Base-by-base conservation (phyloP, 2,329 filamentous ascomycete species). In the Pseudogymnoascus pannorum region DNA sequence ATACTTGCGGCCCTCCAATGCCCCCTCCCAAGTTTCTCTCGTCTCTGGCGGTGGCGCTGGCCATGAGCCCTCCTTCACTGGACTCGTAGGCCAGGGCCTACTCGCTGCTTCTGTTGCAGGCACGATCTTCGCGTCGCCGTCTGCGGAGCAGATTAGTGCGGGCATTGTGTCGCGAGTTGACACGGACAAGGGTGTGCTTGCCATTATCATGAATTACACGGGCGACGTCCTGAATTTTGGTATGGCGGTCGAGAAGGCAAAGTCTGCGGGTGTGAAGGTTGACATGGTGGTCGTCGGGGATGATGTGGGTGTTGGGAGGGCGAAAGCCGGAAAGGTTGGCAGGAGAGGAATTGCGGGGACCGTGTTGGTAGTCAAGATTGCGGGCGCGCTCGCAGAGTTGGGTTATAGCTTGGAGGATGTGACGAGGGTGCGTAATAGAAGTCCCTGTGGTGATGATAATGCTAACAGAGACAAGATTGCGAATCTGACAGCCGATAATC, bases 131-230 rank as follows among this genome's bases (percentile, higher is more conserved):
- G 91, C 91, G 5, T 89, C 86, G 16, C 91, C 91, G 0, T 87
- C 83, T 5, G 87, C 91, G 0, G 87, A 94, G 75, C 92, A 97
- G 76, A 86, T 97, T 60, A 84, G 90, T 61, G 80, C 83, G 66
- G 91, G 87, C 63, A 87, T 95, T 60, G 83, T 87, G 70, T 82
- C 85, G 42, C 81, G 89, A 18, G 88, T 96, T 2, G 85, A 89
- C 64, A 81, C 82, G 3, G 79, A 82, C 48, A 82, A 84, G 64
- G 93, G 92, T 22, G 88, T 96, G 1, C 74, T 97, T 40, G 88
- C 96, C n/a, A 87, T 92, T 5, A 89, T 96, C 29, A 96, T 96
- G 90, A 97, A 97, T 74, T 96, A 96, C 75, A 96, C 91, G 1
- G 89, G 89, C 36, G 89, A 92, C 72, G 84, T 96, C 60, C 81